Conservation (phyloP, 192 early-diverging fungal genomes). For the Glomus cerebriforme region DNA sequence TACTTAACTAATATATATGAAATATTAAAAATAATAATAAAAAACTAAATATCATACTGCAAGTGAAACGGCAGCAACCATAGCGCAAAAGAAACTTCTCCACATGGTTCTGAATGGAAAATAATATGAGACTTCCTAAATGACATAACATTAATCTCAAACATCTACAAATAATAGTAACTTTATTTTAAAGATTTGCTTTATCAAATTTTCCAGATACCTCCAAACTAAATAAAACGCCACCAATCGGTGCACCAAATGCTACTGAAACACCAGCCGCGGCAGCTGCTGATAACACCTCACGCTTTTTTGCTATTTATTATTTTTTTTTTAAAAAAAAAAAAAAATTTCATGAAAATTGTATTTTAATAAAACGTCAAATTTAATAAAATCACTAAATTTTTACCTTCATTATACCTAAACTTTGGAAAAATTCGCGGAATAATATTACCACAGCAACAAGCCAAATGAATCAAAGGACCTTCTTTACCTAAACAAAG, state of each 20-base stretch:
- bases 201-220: slow-evolving; percentile 43
- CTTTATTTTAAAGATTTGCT: background rate
- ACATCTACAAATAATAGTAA: too few species aligned
- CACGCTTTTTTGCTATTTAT: slow-evolving; percentile 79
- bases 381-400: too few species aligned
- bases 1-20: background rate
- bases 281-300: slow-evolving; percentile 89
- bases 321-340: background rate
- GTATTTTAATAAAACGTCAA: slow-evolving; percentile 3
- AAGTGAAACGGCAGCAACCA: slow-evolving; percentile 83
- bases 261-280: slow-evolving; percentile 94
- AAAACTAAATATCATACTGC: slow-evolving; percentile 50
- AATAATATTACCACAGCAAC: slow-evolving; percentile 86
- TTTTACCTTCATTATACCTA: slow-evolving; percentile 77
- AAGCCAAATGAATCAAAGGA: slow-evolving; percentile 90
- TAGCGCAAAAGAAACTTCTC: slow-evolving; percentile 92
- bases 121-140: slow-evolving; percentile 80
- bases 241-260: slow-evolving; percentile 96
- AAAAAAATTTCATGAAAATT: background rate
- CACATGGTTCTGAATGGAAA: slow-evolving; percentile 96
- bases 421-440: slow-evolving; percentile 90
- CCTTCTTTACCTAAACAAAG: slow-evolving; percentile 92
- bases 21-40: slow-evolving; percentile 26
- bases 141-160: background rate
- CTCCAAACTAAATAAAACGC: slow-evolving; percentile 92